Base-by-base conservation (phyloP, 1,284 basidiomycete species). In the Sporisorium sorghi region DNA sequence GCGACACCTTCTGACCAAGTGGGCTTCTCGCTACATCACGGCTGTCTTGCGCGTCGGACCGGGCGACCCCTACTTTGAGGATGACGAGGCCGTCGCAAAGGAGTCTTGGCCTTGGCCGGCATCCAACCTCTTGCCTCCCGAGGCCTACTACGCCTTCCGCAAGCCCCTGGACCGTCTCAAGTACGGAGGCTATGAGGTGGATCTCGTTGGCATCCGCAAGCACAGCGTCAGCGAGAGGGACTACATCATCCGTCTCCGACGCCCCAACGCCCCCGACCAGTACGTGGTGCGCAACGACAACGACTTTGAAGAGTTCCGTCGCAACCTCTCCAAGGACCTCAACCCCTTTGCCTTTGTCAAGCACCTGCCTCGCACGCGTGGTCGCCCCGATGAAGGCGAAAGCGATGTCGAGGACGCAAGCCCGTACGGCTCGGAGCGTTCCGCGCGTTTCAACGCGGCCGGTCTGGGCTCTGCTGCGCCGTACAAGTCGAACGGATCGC, bases 111-210 rank as follows among this genome's bases (percentile, higher is more conserved):
- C 76, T 19, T 80, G 81, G 78, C 77, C 78, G 6, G 53, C 73
- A 9, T 58, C 81, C 21, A 77, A 76, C 53, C 77, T 82, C 6
- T 52, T 82, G 32, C 77, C 81, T 12, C 76, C 75, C n/a, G 77
- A 79, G 42, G 78, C 78, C 23, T 82, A 74, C 68, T 75, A 77
- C 39, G 73, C 77, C 46, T 80, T 77, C 74, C 79, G 80, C 39
- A 70, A 69, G 62, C 78, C 77, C 10, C 47, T 77, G 24, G 76
- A 80, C 54, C 62, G 73, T 11, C 56, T 83, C 58, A 76, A 75
- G 58, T 68, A 78, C 24, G 81, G 81, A 26, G 81, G 81, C 49
- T 73, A 78, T 42, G 80, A 82, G 52, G 79, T 81, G n/a, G 79
- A 82, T 47, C 48, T 82, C 8, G 76, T 82, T 21, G 76, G 78